Evolutionary conservation across 148 eudicot species (phyloP), one percentile per base, ranked within the genome.

Genomic region (Camellia granthamiana): DNA sequence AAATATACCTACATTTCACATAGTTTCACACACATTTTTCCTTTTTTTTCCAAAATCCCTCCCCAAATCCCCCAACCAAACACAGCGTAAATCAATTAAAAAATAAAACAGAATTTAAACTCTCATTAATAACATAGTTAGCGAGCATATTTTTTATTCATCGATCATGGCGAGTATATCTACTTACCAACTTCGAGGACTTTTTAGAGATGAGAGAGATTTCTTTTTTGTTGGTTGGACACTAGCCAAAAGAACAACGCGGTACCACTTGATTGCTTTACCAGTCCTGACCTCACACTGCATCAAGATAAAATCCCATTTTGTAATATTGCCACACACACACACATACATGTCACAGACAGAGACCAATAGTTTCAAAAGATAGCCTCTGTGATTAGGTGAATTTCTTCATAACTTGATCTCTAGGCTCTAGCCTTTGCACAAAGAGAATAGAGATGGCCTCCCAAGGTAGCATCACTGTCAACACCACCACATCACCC

Each of bases 251-350:
- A 13, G 41, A 54, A 56, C 55, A 54, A 58, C 19, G 9, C 52
- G 10, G 47, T 51, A 12, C 74, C 74, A 67, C 69, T 38, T 78
- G 63, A 78, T 78, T 67, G 74, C 56, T 54, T 78, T 2, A 23
- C 61, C 80, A 23, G 58, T 44, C 74, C 64, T 68, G 62, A 68
- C 74, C 74, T 78, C 78, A 73, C 71, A 64, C 77, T 62, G 68
- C 72, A 41, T 19, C 18, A 51, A 18, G 74, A 78, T 61, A 74
- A 79, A 38, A 78, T 65, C 43, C 64, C 42, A 13, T 51, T 51
- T 12, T 11, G 15, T 19, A 8, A 7, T n/a, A 3, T 3, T n/a
- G 2, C 15, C 21, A 3, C 47, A 68, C 42, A 68, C 72, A 68
- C 47, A 67, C 65, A 61, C 43, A 65, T 41, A 4, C 23, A 66